Percentiles rank a stretch among this genome's conserved stretches.
phyloP scores from a whole-genome alignment of 805 yeast genomes.

The Metschnikowia amazonensis region DNA sequence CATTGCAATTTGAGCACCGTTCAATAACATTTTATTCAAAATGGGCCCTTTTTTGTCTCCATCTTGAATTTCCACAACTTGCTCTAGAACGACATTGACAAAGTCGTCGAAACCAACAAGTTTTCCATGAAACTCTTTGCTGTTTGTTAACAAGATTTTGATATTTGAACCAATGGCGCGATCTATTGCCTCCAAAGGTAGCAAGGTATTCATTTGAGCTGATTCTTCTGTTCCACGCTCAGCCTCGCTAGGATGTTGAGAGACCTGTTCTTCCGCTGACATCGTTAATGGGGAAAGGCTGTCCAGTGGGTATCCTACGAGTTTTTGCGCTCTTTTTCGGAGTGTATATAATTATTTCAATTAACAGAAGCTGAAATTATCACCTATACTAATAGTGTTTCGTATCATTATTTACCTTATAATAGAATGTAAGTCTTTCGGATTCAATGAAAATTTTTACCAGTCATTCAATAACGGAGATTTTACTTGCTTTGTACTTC shows the following conservation, averaged over 20 bases:
- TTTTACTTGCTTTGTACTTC: background rate
- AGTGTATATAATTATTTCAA: constrained; percentile 1
- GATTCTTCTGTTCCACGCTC: background rate
- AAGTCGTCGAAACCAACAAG: constrained; percentile 92
- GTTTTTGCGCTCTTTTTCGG: constrained; percentile 2
- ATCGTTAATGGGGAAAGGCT: background rate
- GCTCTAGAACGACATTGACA: constrained; percentile 83
- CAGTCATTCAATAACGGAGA: background rate
- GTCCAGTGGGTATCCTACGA: background rate
- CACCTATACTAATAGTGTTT: background rate
- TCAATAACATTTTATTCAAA: constrained; percentile 57
- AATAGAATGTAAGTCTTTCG: background rate
- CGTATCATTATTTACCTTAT: background rate
- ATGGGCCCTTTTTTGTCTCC: constrained; percentile 44
- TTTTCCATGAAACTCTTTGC: constrained; percentile 82
- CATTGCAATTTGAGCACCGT: constrained; percentile 73
- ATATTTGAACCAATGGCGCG: constrained; percentile 78
- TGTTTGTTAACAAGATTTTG: constrained; percentile 60
- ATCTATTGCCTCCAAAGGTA: constrained; percentile 86
- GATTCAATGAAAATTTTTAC: background rate
- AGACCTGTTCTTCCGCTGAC: background rate
- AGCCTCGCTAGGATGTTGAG: background rate
- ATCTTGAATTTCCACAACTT: constrained; percentile 60
- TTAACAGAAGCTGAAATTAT: background rate
- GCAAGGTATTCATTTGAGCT: constrained; percentile 20